Percentiles rank a stretch among this genome's conserved stretches.
Evolutionary conservation across 345 rosid species (phyloP).

Genomic region (Aquilaria yunnanensis): DNA sequence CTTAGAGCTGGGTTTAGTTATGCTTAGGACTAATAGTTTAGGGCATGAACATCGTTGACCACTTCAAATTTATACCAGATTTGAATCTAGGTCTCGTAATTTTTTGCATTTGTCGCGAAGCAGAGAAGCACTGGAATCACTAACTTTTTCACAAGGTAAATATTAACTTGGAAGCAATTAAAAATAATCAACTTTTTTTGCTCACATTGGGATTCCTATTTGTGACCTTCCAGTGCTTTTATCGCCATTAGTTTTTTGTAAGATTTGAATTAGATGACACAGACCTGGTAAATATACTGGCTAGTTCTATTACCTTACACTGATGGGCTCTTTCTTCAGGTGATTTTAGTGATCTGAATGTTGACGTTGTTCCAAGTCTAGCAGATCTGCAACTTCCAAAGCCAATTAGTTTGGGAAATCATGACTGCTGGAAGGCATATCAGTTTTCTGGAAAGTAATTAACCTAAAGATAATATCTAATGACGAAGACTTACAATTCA

Average conservation of each 20-base stretch:
- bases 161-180: too few relatives aligned
- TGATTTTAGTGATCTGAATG: constrained; percentile 83
- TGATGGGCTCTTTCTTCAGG: constrained; percentile 29
- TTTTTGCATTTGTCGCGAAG: constrained; percentile 9
- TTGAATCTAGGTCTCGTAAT: too few relatives aligned
- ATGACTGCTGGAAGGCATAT: constrained; percentile 74
- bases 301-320: too few relatives aligned
- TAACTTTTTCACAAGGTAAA: background rate
- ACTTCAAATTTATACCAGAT: background rate
- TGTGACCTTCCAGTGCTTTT: too few relatives aligned
- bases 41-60: background rate
- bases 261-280: too few relatives aligned
- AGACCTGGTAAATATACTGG: too few relatives aligned
- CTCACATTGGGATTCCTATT: too few relatives aligned
- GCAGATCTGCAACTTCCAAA: constrained; percentile 58
- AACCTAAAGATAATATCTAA: background rate
- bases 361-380: constrained; percentile 55
- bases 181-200: too few relatives aligned
- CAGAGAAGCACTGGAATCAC: too few relatives aligned
- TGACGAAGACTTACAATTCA: too few relatives aligned
- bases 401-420: constrained; percentile 81
- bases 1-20: constrained; percentile 9
- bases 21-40: too few relatives aligned
- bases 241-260: background rate
- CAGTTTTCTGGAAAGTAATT: constrained; percentile 51